Conservation (phyloP, 73 alveolate genomes). For the Halteria grandinella region DNA sequence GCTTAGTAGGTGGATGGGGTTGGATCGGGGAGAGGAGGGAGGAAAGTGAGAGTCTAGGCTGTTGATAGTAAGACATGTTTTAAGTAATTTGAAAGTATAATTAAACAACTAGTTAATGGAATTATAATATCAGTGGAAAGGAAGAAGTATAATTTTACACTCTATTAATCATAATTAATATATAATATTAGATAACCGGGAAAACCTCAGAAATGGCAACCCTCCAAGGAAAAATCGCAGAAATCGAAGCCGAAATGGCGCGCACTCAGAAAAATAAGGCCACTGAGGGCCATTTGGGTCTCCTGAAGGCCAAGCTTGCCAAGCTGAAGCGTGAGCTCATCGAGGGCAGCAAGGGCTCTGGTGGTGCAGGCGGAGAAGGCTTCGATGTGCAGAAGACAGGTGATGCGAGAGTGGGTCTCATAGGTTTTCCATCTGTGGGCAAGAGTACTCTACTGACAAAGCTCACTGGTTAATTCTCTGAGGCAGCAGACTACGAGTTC, state of each 20-base stretch:
- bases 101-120: too few species aligned
- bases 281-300: conserved; percentile 97
- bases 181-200: too few species aligned
- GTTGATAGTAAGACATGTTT: too few species aligned
- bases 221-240: conserved; percentile 85
- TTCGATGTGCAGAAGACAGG: conserved; percentile 99
- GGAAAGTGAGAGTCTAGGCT: too few species aligned
- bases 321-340: conserved; percentile 93
- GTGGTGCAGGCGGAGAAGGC: conserved; percentile 98
- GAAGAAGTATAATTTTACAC: too few species aligned
- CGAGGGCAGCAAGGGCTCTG: conserved; percentile 86
- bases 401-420: conserved; percentile 99
- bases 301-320: conserved; percentile 98
- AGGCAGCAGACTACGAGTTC: conserved; percentile 98
- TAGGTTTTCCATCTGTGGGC: conserved; percentile 99
- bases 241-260: conserved; percentile 97
- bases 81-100: too few species aligned
- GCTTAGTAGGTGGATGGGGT: too few species aligned
- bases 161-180: too few species aligned
- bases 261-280: conserved; percentile 99
- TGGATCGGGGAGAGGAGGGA: too few species aligned
- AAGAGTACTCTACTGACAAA: conserved; percentile 89
- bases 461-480: conserved; percentile 89
- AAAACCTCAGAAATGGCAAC: conserved; percentile 83
- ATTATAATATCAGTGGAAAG: too few species aligned